These are phyloP conservation scores for Sisymbrium altissimum DNA, from an alignment of 345 rosid genomes.

Conservation along the genomic window DNA sequence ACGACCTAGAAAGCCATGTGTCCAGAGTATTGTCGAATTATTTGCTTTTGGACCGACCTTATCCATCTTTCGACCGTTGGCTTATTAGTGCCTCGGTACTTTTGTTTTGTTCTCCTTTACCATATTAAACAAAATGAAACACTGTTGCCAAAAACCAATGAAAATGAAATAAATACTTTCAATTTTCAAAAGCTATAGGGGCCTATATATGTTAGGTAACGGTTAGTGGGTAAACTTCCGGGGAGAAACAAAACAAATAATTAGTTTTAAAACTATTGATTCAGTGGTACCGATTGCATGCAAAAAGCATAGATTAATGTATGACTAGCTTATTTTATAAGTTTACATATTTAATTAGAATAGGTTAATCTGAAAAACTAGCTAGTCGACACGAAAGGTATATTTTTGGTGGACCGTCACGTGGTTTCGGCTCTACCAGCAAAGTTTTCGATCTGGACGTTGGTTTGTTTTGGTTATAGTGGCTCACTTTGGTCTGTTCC, in stretches of 20 bases:
- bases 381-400: background rate
- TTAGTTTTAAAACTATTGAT: background rate
- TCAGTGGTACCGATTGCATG: constrained; percentile 2
- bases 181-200: background rate
- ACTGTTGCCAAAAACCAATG: background rate
- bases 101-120: constrained; percentile 10
- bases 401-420: constrained; percentile 6
- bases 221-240: constrained; percentile 22
- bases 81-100: background rate
- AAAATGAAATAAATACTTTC: background rate
- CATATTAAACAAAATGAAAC: background rate
- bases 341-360: background rate
- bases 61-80: constrained; percentile 26
- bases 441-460: background rate
- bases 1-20: constrained; percentile 28
- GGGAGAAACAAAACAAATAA: background rate
- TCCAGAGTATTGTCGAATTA: constrained; percentile 24
- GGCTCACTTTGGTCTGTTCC: background rate
- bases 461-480: background rate
- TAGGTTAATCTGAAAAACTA: background rate
- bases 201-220: constrained; percentile 13
- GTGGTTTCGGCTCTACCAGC: constrained; percentile 13
- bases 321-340: background rate
- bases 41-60: constrained; percentile 33
- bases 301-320: background rate